Evolutionary conservation across 768 basidiomycete genomes (phyloP).

Genomic region (Gymnopilus dilepis): DNA sequence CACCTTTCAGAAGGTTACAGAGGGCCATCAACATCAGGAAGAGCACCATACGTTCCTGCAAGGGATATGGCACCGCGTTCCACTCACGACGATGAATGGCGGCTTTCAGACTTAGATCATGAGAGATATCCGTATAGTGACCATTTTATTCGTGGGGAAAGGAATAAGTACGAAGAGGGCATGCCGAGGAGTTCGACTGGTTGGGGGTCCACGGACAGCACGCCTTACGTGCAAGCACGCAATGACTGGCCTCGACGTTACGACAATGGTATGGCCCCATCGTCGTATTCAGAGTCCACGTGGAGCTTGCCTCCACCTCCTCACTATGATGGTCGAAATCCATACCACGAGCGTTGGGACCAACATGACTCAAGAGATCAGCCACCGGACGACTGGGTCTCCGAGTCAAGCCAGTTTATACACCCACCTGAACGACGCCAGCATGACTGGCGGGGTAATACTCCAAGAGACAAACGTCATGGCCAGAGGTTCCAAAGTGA

Average conservation of each 20-base stretch:
- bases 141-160: conserved; percentile 54
- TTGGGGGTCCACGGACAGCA: conserved; percentile 49
- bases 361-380: conserved; percentile 29
- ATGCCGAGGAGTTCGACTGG: conserved; percentile 51
- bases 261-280: conserved; percentile 44
- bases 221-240: conserved; percentile 46
- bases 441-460: conserved; percentile 42
- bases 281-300: conserved; percentile 53
- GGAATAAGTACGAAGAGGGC: conserved; percentile 51
- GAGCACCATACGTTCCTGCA: conserved; percentile 48
- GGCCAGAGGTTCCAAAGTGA: conserved; percentile 47
- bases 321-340: conserved; percentile 44
- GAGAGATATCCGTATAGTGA: conserved; percentile 54
- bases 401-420: conserved; percentile 31
- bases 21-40: conserved; percentile 47
- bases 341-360: conserved; percentile 40
- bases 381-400: conserved; percentile 41
- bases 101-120: conserved; percentile 47
- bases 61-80: conserved; percentile 60
- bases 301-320: conserved; percentile 42
- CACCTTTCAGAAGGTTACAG: conserved; percentile 55
- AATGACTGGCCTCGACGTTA: conserved; percentile 57
- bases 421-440: conserved; percentile 37
- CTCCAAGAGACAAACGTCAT: conserved; percentile 44
- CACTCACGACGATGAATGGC: conserved; percentile 60